Evolutionary conservation across 2,329 filamentous ascomycete genomes (phyloP), one percentile per base, ranked within the genome.

Genomic region (Dothideomycetes sp.): DNA sequence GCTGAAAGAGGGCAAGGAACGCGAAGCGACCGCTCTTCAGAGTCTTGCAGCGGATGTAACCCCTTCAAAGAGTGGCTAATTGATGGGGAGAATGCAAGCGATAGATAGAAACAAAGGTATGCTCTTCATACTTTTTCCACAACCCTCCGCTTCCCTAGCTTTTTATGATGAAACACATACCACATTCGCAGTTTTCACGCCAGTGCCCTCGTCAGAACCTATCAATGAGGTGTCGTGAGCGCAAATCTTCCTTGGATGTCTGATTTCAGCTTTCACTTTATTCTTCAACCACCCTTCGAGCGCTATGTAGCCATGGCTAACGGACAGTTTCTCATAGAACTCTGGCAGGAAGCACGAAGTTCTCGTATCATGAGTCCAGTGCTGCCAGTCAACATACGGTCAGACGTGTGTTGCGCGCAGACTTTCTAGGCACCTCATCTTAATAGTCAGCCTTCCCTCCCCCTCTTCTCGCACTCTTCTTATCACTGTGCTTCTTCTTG

Each of bases 401-500:
- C n/a, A n/a, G n/a, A n/a, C n/a, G n/a, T n/a, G n/a, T n/a, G n/a
- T n/a, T n/a, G n/a, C n/a, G n/a, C n/a, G n/a, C n/a, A n/a, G n/a
- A n/a, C n/a, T n/a, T n/a, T n/a, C n/a, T n/a, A n/a, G n/a, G n/a
- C n/a, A n/a, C n/a, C n/a, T n/a, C n/a, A n/a, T n/a, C 22, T 58
- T 51, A 58, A 31, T 57, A 53, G 10, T 58, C 53, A 3, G 52
- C 48, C 19, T 52, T 46, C 7, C 55, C 50, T 11, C 48, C 52
- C 11, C 61, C 59, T 51, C 67, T 64, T 41, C 75, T 63, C 46
- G 65, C 65, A 48, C 62, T 68, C 58, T 81, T 81, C 60, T 79
- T 80, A 51, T 62, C 68, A 53, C 76, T 77, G 45, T 74, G 73
- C 37, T 65, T 55, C 58, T 79, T 79, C 60, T 80, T 81, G 43